Conservation (phyloP, 176 grass and related monocot species). For the Chrysopogon serrulatus region DNA sequence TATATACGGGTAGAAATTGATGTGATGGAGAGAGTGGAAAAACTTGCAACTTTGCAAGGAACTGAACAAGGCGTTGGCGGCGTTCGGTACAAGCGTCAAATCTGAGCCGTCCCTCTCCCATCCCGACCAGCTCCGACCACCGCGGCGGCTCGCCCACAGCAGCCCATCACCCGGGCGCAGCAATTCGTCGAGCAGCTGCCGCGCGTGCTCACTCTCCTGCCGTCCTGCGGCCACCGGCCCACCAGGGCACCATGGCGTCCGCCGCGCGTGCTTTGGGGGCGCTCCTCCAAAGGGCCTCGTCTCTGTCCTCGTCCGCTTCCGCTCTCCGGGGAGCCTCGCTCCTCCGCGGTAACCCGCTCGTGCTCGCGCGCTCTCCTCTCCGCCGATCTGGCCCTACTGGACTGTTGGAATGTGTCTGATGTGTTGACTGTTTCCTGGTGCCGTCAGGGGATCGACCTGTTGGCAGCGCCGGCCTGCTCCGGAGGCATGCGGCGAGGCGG, state of each 20-base stretch:
- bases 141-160: background rate
- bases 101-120: background rate
- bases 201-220: slow-evolving; percentile 2
- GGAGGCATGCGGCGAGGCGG: slow-evolving; percentile 23
- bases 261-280: slow-evolving; percentile 42
- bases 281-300: slow-evolving; percentile 33
- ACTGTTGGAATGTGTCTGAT: background rate
- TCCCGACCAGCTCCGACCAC: background rate
- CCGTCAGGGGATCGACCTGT: slow-evolving; percentile 25
- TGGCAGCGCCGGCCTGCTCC: background rate
- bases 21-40: too few species aligned
- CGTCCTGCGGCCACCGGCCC: background rate
- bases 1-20: too few species aligned
- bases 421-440: background rate
- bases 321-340: slow-evolving; percentile 34
- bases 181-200: slow-evolving; percentile 42
- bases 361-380: background rate
- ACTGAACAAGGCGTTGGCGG: too few species aligned
- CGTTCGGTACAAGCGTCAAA: background rate
- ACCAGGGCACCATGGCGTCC: slow-evolving; percentile 42
- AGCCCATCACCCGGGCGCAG: background rate
- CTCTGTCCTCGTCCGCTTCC: slow-evolving; percentile 23
- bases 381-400: background rate
- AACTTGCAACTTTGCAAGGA: too few species aligned
- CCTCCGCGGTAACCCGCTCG: slow-evolving; percentile 22